Evolutionary conservation across 1,284 basidiomycete genomes (phyloP).

Genomic region (Porodaedalea pini): DNA sequence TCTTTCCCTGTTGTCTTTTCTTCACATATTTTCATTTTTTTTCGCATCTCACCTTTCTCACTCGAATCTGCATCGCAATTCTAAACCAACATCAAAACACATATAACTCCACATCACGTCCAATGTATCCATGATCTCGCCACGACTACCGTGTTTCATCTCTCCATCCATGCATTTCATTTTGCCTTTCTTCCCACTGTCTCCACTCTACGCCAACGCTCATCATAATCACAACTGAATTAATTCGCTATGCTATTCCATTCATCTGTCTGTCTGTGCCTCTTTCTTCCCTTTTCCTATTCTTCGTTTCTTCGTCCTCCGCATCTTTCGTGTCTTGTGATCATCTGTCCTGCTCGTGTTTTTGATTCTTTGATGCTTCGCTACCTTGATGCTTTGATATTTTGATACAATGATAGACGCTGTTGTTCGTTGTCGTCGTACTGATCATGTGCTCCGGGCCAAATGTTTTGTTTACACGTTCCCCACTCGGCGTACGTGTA

Average conservation of each 20-base stretch:
- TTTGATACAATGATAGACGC: background rate
- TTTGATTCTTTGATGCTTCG: no score
- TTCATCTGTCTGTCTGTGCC: background rate
- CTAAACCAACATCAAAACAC: no score
- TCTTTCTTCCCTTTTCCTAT: background rate
- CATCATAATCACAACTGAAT: background rate
- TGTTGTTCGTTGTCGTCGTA: background rate
- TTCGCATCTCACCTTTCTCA: background rate
- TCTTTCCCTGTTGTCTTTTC: background rate
- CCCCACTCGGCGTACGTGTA: background rate
- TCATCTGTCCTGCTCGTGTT: no score
- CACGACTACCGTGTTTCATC: background rate
- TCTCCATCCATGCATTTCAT: background rate
- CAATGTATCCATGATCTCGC: background rate
- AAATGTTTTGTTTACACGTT: background rate
- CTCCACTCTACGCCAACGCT: background rate
- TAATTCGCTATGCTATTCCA: background rate
- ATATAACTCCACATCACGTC: no score
- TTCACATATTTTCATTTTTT: background rate
- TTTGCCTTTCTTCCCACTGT: background rate
- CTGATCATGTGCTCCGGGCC: background rate
- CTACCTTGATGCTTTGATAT: background rate
- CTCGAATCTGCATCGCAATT: no score
- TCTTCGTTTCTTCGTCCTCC: no score
- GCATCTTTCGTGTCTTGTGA: no score